Evolutionary conservation across 2,329 filamentous ascomycete species (phyloP), one percentile per base, ranked within the genome.

Genomic region (Lachnellula hyalina): DNA sequence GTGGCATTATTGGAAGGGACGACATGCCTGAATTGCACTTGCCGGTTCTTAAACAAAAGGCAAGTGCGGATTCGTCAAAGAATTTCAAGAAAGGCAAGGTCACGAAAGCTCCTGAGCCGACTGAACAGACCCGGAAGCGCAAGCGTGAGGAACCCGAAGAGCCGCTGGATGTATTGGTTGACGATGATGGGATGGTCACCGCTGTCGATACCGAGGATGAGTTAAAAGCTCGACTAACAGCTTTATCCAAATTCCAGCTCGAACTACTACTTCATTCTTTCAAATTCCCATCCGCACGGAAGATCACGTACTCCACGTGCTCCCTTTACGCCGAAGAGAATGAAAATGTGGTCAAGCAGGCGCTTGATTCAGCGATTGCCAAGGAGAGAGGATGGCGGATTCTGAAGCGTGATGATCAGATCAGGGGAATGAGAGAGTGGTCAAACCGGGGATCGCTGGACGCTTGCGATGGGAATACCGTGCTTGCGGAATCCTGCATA

Each of bases 261-360:
- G 82, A 82, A 25, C 82, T 97, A 11, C 76, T 99, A 2, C 78
- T 87, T 47, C 94, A 96, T 68, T 92, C 94, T 0, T 86, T 97
- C 72, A 72, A 75, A 21, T 99, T 97, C 63, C 86, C 90, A 0
- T 77, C 80, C 1, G 90, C 90, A 0, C 78, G 70, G 12, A 86
- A 83, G 61, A 85, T 97, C 44, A 92, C 90, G 0, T 99, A 97
- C 69, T 96, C 91, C 35, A 97, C 94, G 0, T 99, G 94, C 69
- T 97, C 93, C 0, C 75, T 96, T 2, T 86, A 97, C 68, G 81
- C 83, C 0, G 82, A 89, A 61, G 94, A 99, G 70, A 97, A 99
- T 65, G 94, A 99, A 71, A 73, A 80, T 1, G 92, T 97, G 0
- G 90, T 96, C 0, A 72, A 86, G 53, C 78, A 80, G 47, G 87